Percentiles rank a stretch among this genome's conserved stretches.
Evolutionary conservation across 2,329 filamentous ascomycete genomes (phyloP).

Genomic region (Trichothecium roseum): DNA sequence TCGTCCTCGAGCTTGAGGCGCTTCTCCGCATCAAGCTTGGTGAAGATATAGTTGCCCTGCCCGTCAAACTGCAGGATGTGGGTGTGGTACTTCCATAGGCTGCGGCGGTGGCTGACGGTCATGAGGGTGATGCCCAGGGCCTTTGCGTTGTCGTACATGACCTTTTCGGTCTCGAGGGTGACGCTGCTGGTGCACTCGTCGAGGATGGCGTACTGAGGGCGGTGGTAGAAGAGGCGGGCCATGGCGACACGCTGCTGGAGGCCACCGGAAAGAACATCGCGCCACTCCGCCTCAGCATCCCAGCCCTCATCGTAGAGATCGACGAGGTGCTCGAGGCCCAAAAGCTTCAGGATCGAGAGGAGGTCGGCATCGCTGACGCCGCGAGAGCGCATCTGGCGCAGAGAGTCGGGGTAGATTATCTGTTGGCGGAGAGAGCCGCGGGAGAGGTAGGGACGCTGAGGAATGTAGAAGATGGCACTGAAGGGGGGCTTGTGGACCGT

Average conservation of each 20-base stretch:
- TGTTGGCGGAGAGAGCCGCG: conserved; percentile 90
- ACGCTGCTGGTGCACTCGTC: conserved; percentile 95
- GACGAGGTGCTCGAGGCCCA: conserved; percentile 77
- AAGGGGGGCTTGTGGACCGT: conserved; percentile 86
- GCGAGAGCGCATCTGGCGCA: conserved; percentile 79
- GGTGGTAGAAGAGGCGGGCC: conserved; percentile 90
- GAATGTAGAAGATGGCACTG: conserved; percentile 95
- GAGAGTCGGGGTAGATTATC: conserved; percentile 87
- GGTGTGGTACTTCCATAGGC: conserved; percentile 93
- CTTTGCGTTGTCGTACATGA: conserved; percentile 98
- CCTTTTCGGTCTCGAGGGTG: conserved; percentile 87
- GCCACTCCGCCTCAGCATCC: conserved; percentile 95
- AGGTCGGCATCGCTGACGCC: conserved; percentile 76
- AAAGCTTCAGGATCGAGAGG: conserved; percentile 60
- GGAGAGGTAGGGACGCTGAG: conserved; percentile 87
- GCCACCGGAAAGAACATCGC: conserved; percentile 83
- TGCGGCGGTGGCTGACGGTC: conserved; percentile 87
- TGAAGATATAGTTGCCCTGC: conserved; percentile 85
- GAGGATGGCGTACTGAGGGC: conserved; percentile 85
- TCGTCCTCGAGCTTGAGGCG: conserved; percentile 86
- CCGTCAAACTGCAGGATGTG: conserved; percentile 96
- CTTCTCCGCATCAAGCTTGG: conserved; percentile 76
- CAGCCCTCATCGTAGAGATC: conserved; percentile 68
- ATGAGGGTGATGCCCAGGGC: conserved; percentile 84
- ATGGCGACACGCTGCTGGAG: conserved; percentile 95